These are phyloP conservation scores for Xerophyta viscosa DNA, from an alignment of 106 monocot species.

Conservation along the genomic window DNA sequence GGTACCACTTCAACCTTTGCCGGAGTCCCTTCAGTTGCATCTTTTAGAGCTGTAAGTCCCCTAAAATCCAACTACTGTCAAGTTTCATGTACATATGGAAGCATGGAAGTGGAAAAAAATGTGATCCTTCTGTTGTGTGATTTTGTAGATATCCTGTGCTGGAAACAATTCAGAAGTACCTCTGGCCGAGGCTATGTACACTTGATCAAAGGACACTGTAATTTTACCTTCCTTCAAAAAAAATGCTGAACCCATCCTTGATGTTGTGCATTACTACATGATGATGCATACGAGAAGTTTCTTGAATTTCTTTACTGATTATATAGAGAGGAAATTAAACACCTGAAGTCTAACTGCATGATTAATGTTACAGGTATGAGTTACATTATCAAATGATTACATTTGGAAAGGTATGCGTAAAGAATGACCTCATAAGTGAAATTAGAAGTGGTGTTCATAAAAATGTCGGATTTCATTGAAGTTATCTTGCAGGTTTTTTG, in stretches of 20 bases:
- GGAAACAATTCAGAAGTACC: slow-evolving; percentile 74
- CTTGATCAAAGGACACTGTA: slow-evolving; percentile 65
- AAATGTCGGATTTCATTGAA: neutral
- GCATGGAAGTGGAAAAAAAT: too few relatives aligned
- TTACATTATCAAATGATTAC: slow-evolving; percentile 96
- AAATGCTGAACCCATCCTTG: too few relatives aligned
- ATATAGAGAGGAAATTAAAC: too few relatives aligned
- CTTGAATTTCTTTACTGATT: too few relatives aligned
- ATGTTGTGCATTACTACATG: too few relatives aligned
- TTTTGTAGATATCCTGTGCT: slow-evolving; percentile 82
- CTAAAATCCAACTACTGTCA: too few relatives aligned
- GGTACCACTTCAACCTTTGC: slow-evolving; percentile 96
- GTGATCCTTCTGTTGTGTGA: slow-evolving; percentile 5
- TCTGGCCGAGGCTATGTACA: slow-evolving; percentile 62
- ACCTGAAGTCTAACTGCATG: neutral
- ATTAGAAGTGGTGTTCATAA: too few relatives aligned
- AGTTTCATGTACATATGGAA: too few relatives aligned
- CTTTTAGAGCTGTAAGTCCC: slow-evolving; percentile 72
- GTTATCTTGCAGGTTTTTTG: slow-evolving; percentile 61
- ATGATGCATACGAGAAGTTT: too few relatives aligned
- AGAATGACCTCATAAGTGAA: neutral
- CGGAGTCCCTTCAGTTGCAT: slow-evolving; percentile 94
- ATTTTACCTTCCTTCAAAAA: too few relatives aligned
- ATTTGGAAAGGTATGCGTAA: slow-evolving; percentile 86
- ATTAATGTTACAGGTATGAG: slow-evolving; percentile 60